These are phyloP conservation scores for Aspergillus sp. DNA, from an alignment of 2,329 filamentous ascomycete genomes.

Conservation along the genomic window DNA sequence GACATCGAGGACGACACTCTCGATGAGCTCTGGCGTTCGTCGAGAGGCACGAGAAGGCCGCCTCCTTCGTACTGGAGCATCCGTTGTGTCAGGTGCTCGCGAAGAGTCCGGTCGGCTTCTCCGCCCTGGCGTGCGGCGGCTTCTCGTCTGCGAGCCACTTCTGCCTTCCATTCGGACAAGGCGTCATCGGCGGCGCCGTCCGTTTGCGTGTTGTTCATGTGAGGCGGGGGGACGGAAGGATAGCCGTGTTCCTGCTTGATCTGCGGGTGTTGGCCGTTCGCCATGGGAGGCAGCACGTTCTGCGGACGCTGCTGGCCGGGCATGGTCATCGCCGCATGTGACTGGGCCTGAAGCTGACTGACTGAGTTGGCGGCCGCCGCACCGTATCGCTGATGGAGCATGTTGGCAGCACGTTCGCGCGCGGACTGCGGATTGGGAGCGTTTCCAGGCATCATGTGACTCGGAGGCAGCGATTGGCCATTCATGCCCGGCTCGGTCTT, in stretches of 20 bases:
- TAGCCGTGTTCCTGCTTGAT: constrained; percentile 40
- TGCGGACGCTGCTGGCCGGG: constrained; percentile 35
- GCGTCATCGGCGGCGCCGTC: constrained; percentile 70
- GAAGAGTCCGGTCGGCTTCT: constrained; percentile 40
- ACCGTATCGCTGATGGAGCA: constrained; percentile 51
- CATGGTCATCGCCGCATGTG: constrained; percentile 33
- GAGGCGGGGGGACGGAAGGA: constrained; percentile 37
- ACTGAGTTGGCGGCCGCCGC: constrained; percentile 43
- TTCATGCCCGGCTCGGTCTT: constrained; percentile 54
- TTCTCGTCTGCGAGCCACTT: constrained; percentile 44
- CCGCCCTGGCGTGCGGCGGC: constrained; percentile 35
- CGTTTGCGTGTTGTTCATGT: constrained; percentile 60
- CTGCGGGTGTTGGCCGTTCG: constrained; percentile 41
- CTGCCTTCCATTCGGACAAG: constrained; percentile 53
- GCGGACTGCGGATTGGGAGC: constrained; percentile 48
- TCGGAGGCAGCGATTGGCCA: constrained; percentile 32
- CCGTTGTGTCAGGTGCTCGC: constrained; percentile 41
- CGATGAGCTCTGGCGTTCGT: constrained; percentile 34
- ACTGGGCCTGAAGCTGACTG: constrained; percentile 44
- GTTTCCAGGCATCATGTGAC: constrained; percentile 30
- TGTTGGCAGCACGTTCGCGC: constrained; percentile 53
- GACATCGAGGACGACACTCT: constrained; percentile 27
- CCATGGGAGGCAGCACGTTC: constrained; percentile 29
- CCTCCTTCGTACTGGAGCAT: constrained; percentile 46
- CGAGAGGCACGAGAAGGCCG: constrained; percentile 45